Evolutionary conservation across 2,329 filamentous ascomycete genomes (phyloP).

Genomic region (Beauveria brongniartii): DNA sequence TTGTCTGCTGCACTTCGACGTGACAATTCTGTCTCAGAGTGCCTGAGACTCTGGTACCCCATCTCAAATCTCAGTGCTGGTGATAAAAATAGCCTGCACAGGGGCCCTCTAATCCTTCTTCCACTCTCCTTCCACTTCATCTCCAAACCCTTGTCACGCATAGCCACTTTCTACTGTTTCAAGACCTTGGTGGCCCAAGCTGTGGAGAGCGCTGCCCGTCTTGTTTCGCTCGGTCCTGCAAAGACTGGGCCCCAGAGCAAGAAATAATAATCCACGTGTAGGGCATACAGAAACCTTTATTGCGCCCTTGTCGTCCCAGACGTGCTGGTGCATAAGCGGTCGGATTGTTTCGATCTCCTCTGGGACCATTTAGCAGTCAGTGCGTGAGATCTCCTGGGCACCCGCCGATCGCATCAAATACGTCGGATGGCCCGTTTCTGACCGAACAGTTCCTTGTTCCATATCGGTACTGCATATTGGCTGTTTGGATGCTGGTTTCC

Average conservation of each 20-base stretch:
- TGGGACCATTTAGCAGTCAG: constrained; percentile 9
- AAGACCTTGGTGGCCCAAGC: constrained; percentile 8
- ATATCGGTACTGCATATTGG: background rate
- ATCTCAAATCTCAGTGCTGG: constrained; percentile 2
- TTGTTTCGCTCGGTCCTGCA: constrained; percentile 13
- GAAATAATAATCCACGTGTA: constrained; percentile 4
- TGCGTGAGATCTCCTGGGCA: constrained; percentile 10
- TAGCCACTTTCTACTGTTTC: constrained; percentile 11
- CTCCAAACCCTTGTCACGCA: constrained; percentile 7
- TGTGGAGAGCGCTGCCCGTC: constrained; percentile 7
- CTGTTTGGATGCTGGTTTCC: background rate
- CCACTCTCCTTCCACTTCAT: constrained; percentile 8
- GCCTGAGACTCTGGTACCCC: constrained; percentile 1
- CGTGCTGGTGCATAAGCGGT: constrained; percentile 8
- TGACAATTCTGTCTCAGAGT: constrained; percentile 5
- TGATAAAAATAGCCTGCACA: constrained; percentile 11
- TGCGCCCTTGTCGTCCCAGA: constrained; percentile 7
- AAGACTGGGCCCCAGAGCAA: constrained; percentile 8
- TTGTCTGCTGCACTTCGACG: constrained; percentile 2
- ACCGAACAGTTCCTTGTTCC: background rate
- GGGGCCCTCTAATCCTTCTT: constrained; percentile 3
- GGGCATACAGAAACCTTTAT: constrained; percentile 6
- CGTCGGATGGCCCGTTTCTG: constrained; percentile 11
- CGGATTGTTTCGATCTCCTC: constrained; percentile 12
- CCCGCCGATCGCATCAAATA: constrained; percentile 12